A percentile compares a stretch with the other conserved stretches of the same genome.
Evolutionary conservation across 768 basidiomycete species (phyloP).

Genomic region (Psilocybe subaeruginosa): DNA sequence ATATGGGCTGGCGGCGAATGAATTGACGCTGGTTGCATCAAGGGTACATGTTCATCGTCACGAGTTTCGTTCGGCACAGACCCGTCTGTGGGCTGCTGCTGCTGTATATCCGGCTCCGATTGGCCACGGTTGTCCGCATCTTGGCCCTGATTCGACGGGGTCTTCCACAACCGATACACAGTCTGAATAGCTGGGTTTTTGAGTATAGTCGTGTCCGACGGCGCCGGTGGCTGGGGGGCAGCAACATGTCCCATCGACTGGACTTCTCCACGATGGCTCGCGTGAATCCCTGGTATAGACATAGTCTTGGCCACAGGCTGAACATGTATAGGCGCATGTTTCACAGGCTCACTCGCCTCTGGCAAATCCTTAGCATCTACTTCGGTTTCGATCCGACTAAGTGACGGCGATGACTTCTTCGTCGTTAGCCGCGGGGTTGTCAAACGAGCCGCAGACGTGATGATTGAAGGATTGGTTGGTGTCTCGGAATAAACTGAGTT

Average conservation of each 20-base stretch:
- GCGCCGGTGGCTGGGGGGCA: slow-evolving; percentile 39
- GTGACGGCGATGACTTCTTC: slow-evolving; percentile 35
- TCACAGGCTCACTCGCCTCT: slow-evolving; percentile 22
- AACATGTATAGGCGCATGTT: slow-evolving; percentile 60
- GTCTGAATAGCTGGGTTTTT: slow-evolving; percentile 65
- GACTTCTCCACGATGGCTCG: slow-evolving; percentile 80
- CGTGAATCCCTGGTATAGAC: slow-evolving; percentile 89
- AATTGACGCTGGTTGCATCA: background rate
- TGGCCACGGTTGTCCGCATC: slow-evolving; percentile 1
- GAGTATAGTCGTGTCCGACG: slow-evolving; percentile 36
- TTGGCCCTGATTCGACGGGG: slow-evolving; percentile 12
- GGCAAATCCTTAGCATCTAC: slow-evolving; percentile 31
- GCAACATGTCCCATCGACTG: slow-evolving; percentile 85
- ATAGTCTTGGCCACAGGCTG: slow-evolving; percentile 83
- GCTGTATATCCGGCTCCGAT: slow-evolving; percentile 2
- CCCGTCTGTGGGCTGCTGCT: background rate
- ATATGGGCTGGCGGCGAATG: slow-evolving; percentile 12
- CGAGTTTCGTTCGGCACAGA: background rate
- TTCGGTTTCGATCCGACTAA: slow-evolving; percentile 37
- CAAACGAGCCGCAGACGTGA: slow-evolving; percentile 22
- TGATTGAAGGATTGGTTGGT: slow-evolving; percentile 18
- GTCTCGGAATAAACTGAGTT: slow-evolving; percentile 24
- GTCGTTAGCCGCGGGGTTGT: slow-evolving; percentile 24
- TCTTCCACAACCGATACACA: slow-evolving; percentile 78
- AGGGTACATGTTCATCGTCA: background rate